A percentile compares a stretch with the other conserved stretches of the same genome.
Conservation (phyloP, 2,329 filamentous ascomycete species). For the Neofusicoccum sp. region DNA sequence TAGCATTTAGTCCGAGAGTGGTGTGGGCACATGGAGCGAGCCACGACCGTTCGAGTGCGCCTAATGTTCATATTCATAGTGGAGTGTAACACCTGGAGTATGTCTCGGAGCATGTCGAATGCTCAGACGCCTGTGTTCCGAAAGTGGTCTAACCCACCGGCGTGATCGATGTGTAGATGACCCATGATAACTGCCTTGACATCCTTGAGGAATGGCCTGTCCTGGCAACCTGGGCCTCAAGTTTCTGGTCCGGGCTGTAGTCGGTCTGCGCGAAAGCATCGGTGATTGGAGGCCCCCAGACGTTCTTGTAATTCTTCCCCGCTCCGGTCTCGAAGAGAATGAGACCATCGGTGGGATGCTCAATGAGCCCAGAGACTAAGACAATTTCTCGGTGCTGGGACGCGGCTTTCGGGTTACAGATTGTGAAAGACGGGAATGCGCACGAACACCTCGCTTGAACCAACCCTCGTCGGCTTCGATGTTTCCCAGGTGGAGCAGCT, state of each 20-base stretch:
- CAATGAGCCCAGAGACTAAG: slow-evolving; percentile 33
- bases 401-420: slow-evolving; percentile 29
- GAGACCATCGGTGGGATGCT: slow-evolving; percentile 38
- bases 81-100: slow-evolving; percentile 40
- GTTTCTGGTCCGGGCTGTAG: slow-evolving; percentile 28
- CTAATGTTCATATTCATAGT: no score
- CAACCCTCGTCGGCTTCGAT: slow-evolving; percentile 41
- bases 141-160: slow-evolving; percentile 40
- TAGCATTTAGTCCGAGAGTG: no score
- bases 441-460: slow-evolving; percentile 33
- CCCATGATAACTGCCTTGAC: slow-evolving; percentile 42
- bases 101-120: slow-evolving; percentile 40
- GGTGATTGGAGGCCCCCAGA: slow-evolving; percentile 33
- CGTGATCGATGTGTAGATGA: slow-evolving; percentile 42
- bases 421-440: not conserved
- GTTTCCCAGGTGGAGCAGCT: slow-evolving; percentile 39
- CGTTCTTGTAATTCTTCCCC: slow-evolving; percentile 36
- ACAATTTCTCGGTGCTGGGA: slow-evolving; percentile 33
- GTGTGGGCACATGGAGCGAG: no score
- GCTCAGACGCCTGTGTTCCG: slow-evolving; percentile 37
- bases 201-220: slow-evolving; percentile 38
- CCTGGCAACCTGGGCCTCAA: slow-evolving; percentile 30
- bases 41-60: no score
- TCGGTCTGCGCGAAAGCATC: slow-evolving; percentile 39
- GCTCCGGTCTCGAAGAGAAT: slow-evolving; percentile 41